These are phyloP conservation scores for Candida oleophila DNA, from an alignment of 805 yeast species.

Conservation along the genomic window DNA sequence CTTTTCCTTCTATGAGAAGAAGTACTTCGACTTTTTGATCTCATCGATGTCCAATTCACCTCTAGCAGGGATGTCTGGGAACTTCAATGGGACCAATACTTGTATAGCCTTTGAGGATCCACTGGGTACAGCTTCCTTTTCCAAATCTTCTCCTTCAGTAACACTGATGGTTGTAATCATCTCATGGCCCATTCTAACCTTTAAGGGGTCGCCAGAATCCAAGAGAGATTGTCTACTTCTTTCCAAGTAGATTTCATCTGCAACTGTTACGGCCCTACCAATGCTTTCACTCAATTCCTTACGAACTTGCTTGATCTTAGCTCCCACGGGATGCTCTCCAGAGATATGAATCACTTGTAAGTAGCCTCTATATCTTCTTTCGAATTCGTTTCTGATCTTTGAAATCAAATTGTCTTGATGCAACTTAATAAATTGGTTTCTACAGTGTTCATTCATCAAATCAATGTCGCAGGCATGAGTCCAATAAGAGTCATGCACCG, in stretches of 20 bases:
- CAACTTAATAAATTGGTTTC: conserved; percentile 76
- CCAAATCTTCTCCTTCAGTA: conserved; percentile 31
- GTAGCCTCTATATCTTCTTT: conserved; percentile 71
- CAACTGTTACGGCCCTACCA: conserved; percentile 57
- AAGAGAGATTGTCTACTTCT: conserved; percentile 56
- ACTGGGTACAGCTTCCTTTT: conserved; percentile 19
- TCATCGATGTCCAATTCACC: conserved; percentile 82
- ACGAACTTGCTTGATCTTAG: conserved; percentile 49
- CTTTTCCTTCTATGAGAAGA: conserved; percentile 49
- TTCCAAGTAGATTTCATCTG: conserved; percentile 76
- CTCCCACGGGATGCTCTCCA: conserved; percentile 49
- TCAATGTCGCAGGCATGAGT: conserved; percentile 89
- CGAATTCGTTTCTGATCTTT: conserved; percentile 74
- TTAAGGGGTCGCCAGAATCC: conserved; percentile 49
- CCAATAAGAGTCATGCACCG: conserved; percentile 98
- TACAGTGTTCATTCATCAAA: conserved; percentile 62
- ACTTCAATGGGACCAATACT: conserved; percentile 62
- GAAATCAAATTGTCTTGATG: conserved; percentile 74
- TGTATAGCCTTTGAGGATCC: conserved; percentile 29
- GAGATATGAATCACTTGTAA: conserved; percentile 60
- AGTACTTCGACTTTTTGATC: conserved; percentile 73
- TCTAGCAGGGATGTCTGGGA: conserved; percentile 73
- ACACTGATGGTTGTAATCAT: conserved; percentile 74
- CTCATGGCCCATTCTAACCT: conserved; percentile 46
- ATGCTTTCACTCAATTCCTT: conserved; percentile 26